phyloP scores from a whole-genome alignment of 345 rosid genomes.

The Citrus cavaleriei region DNA sequence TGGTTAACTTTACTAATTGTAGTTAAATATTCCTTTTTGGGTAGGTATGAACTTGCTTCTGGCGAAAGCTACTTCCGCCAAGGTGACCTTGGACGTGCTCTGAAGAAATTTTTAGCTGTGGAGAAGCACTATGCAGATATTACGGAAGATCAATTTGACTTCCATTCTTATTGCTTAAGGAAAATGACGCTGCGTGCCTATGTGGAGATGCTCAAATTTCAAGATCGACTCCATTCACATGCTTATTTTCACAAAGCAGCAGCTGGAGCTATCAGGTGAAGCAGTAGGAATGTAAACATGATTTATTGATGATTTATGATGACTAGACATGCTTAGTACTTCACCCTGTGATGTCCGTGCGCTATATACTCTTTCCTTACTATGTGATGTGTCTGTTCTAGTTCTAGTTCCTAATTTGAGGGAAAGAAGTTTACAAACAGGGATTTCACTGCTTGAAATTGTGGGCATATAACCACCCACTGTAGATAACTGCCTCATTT shows the following conservation, averaged over 20 bases:
- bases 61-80: constrained; percentile 95
- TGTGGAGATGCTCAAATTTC: constrained; percentile 97
- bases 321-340: not conserved
- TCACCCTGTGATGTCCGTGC: not conserved
- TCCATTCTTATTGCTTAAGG: constrained; percentile 97
- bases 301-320: constrained; percentile 7
- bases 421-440: not conserved
- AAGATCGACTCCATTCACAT: constrained; percentile 93
- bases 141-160: constrained; percentile 97
- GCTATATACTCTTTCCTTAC: not conserved
- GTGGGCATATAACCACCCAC: not conserved
- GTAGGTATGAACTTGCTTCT: constrained; percentile 98
- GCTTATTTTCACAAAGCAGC: constrained; percentile 95
- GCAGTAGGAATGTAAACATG: constrained; percentile 3
- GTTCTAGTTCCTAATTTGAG: not conserved
- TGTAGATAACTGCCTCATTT: not conserved
- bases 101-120: constrained; percentile 90
- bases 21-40: constrained; percentile 11
- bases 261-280: constrained; percentile 85
- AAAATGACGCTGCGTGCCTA: constrained; percentile 97
- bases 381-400: not conserved
- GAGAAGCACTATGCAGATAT: constrained; percentile 99
- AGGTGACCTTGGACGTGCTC: constrained; percentile 92
- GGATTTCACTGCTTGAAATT: not conserved
- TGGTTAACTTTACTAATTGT: constrained; percentile 6